Evolutionary conservation across 345 rosid genomes (phyloP), one percentile per base, ranked within the genome.

Genomic region (Trapa incisa): DNA sequence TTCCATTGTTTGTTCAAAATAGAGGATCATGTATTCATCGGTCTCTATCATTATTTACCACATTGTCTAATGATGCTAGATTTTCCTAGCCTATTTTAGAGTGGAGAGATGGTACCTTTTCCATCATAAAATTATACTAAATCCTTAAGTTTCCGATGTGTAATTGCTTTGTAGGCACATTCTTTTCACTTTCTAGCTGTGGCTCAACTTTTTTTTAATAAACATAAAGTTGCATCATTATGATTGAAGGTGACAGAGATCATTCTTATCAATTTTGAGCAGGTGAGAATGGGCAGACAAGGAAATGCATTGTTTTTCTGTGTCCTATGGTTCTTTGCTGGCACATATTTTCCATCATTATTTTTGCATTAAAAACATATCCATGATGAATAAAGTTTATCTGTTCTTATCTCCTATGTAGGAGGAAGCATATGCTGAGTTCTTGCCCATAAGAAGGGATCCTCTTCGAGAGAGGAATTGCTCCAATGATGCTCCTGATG

Each of bases 381-480:
- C 5, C 3, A 29, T 57, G 37, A 33, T 57, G 65, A 68, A 64
- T 58, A 36, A 42, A 22, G 58, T 66, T 37, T 32, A 65, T 71
- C 41, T 47, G 38, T 8, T 17, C 75, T 37, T 33, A 53, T 12
- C 11, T 11, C 62, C 52, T 66, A 22, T 79, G 61, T 79, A 91
- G 99, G 99, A 91, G 79, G 93, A 84, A 81, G 91, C 88, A 5
- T 94, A 91, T 79, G 90, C 87, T 54, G 90, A 84, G 78, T 91
- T 84, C 80, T 82, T 91, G 79, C 81, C 73, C 43, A 76, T 82
- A 76, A 86, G 84, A 76, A 82, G 96, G 77, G 87, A 87, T 75
- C 85, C 86, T 68, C 89, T 84, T 71, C 82, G 80, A 75, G 86
- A 86, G 82, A 80, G 82, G 76, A 73, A 75, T 68, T 64, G 77